Evolutionary conservation across 1,284 basidiomycete genomes (phyloP).

Genomic region (Irpex sp.): DNA sequence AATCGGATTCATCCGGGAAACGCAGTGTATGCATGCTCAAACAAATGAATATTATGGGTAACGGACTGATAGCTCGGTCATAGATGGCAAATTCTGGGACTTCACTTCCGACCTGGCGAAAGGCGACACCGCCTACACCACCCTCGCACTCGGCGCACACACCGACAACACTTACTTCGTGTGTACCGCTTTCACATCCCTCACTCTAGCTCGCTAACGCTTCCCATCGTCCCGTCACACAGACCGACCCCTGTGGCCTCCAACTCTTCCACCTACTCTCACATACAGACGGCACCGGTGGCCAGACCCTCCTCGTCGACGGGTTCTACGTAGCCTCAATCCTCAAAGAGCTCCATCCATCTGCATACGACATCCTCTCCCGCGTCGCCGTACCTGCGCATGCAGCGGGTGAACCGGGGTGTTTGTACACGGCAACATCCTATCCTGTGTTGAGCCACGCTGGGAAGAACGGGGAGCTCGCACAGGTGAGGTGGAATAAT

Average conservation of each 20-base stretch:
- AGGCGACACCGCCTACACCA: conserved; percentile 91
- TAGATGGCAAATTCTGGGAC: conserved; percentile 94
- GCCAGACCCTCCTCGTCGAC: conserved; percentile 87
- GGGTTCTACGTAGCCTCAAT: conserved; percentile 88
- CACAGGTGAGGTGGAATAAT: conserved; percentile 90
- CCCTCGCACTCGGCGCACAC: conserved; percentile 82
- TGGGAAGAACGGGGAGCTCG: conserved; percentile 51
- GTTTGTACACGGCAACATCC: conserved; percentile 60
- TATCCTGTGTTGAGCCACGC: conserved; percentile 75
- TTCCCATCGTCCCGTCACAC: too few relatives aligned
- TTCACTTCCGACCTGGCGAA: conserved; percentile 90
- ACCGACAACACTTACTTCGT: conserved; percentile 96
- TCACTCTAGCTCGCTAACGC: too few relatives aligned
- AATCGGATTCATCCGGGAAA: conserved; percentile 89
- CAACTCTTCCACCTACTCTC: conserved; percentile 94
- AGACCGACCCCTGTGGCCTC: conserved; percentile 90
- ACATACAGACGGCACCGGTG: conserved; percentile 79
- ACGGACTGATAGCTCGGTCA: not conserved
- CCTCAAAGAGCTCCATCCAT: conserved; percentile 69
- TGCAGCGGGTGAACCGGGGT: conserved; percentile 75
- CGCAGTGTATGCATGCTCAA: conserved; percentile 65
- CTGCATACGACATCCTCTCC: conserved; percentile 70
- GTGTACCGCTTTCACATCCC: conserved; percentile 21
- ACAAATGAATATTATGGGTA: not conserved
- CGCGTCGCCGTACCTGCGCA: conserved; percentile 74